Evolutionary conservation across 2,329 filamentous ascomycete genomes (phyloP).

Genomic region (Arthrocladium fulminans): DNA sequence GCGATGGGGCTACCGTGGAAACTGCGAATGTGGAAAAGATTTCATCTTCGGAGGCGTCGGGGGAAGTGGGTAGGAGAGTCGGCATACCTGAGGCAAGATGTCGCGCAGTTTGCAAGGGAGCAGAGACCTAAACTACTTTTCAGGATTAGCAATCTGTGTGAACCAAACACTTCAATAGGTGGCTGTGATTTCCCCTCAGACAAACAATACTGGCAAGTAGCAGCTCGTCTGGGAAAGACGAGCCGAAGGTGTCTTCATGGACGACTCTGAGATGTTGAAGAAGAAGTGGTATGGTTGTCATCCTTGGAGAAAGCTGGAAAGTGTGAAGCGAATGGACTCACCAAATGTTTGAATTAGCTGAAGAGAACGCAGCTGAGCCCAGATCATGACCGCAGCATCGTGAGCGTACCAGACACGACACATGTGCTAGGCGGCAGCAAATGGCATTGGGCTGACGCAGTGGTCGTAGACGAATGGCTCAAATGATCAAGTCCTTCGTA

Average conservation of each 20-base stretch:
- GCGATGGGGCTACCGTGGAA: constrained; percentile 46
- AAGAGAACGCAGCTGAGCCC: not conserved
- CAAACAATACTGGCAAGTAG: constrained; percentile 64
- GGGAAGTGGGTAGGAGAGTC: not conserved
- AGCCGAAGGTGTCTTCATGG: constrained; percentile 57
- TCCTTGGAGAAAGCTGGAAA: constrained; percentile 36
- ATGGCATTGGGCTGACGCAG: not conserved
- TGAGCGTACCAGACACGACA: not conserved
- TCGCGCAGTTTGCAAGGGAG: not conserved
- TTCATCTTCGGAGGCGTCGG: constrained; percentile 39
- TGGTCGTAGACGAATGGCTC: too few relatives aligned
- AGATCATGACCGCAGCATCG: not conserved
- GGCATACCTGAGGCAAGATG: constrained; percentile 5
- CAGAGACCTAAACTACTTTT: constrained; percentile 4
- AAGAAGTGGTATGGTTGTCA: constrained; percentile 47
- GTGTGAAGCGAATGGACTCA: not conserved
- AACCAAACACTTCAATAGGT: not conserved
- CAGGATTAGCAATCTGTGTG: not conserved
- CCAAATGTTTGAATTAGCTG: constrained; percentile 2
- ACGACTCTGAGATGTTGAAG: constrained; percentile 60
- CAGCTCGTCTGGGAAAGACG: constrained; percentile 54
- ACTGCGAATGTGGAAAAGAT: constrained; percentile 53
- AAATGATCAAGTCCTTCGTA: too few relatives aligned
- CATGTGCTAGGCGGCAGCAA: not conserved
- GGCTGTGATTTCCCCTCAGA: constrained; percentile 43